Percentiles rank a stretch among this genome's conserved stretches.
These are phyloP conservation scores for Solanum sparsipilum DNA, from an alignment of 257 asterid genomes.

Conservation along the genomic window DNA sequence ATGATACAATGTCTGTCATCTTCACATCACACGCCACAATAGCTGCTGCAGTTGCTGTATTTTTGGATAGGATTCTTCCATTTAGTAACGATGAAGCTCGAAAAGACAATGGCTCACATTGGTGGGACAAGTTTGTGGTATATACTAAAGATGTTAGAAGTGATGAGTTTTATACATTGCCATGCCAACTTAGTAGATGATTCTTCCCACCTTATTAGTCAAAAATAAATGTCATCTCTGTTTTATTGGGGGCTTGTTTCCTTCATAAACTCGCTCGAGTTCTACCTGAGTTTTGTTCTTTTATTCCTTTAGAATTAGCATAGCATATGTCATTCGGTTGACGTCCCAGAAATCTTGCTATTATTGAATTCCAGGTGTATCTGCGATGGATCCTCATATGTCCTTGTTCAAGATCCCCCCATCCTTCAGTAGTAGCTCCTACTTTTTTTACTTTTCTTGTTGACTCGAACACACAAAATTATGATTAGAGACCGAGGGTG, in stretches of 20 bases:
- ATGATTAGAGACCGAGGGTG: too few species aligned
- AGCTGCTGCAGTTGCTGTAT: constrained; percentile 26
- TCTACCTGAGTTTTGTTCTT: not conserved
- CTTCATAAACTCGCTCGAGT: not conserved
- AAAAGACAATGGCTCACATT: constrained; percentile 19
- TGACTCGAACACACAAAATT: too few species aligned
- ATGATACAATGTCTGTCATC: constrained; percentile 20
- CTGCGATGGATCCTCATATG: not conserved
- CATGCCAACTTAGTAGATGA: constrained; percentile 36
- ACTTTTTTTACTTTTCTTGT: too few species aligned
- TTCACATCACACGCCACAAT: constrained; percentile 50
- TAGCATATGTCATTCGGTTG: not conserved
- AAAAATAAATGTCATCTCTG: not conserved
- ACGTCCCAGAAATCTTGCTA: not conserved
- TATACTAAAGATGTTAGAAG: constrained; percentile 50
- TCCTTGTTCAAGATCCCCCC: not conserved
- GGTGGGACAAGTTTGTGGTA: constrained; percentile 57
- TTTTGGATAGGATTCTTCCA: constrained; percentile 31
- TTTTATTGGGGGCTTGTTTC: not conserved
- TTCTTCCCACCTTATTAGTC: not conserved
- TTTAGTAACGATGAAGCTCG: constrained; percentile 18
- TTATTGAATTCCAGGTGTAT: not conserved
- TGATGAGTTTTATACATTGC: constrained; percentile 56
- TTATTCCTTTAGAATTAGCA: not conserved
- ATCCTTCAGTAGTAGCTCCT: too few species aligned